Base-by-base conservation (phyloP, 2,329 filamentous ascomycete genomes). In the Talaromyces funiculosus region DNA sequence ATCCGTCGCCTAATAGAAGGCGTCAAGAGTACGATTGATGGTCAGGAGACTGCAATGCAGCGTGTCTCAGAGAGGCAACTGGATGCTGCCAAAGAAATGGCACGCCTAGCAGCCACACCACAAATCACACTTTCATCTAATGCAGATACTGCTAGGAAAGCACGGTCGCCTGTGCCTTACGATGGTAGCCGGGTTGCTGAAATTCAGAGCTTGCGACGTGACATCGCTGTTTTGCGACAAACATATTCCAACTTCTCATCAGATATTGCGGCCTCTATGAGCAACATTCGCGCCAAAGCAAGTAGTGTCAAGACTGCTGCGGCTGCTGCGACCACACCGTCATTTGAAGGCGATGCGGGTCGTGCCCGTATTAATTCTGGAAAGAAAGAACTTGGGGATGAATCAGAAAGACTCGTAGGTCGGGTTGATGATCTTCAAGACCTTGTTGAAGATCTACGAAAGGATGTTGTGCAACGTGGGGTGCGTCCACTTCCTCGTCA, bases 391-490 rank as follows among this genome's bases (percentile, higher is more conserved):
- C 85, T 99, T 62, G 90, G 88, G 55, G 82, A 88, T 26, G 93
- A 97, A 72, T 96, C 91, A 0, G 93, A 97, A 73, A 88, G 87
- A 64, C 86, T 99, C 60, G 92, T 99, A 66, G 88, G 86, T 67
- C 89, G 91, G 70, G 94, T 99, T 10, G 94, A 99, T 71, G 93
- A 97, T 70, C 83, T 99, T n/a, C 94, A 97, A 76, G 94, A 99
- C 73, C 81, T 94, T 59, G 90, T 99, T 20, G 94, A 99, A 75
- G 94, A 99, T 72, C 83, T 99, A 45, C 91, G 94, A 63, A 97
- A 99, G 78, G 94, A 99, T 71, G 94, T 99, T 49, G 94, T 99
- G 51, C 83, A 87, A 61, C 90, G 94, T 62, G 94, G 94, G 61
- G 94, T 99, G 49, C 88, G 94, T 37, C 94, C 94, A 8, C 80